phyloP scores from a whole-genome alignment of 306 rosid genomes.

The Lathyrus oleraceus region DNA sequence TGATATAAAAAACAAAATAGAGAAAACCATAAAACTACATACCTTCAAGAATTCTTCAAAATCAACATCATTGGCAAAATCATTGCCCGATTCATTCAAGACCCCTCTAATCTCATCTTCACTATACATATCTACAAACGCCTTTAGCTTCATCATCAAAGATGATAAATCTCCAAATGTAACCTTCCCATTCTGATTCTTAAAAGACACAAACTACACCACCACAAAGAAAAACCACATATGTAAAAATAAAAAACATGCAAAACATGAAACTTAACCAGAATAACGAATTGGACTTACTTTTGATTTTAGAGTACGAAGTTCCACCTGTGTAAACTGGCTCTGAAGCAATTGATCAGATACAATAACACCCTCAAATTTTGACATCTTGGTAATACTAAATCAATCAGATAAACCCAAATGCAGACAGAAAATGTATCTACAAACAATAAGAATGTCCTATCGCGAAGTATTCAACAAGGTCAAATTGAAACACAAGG shows the following conservation, averaged over 20 bases:
- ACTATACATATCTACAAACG: constrained; percentile 56
- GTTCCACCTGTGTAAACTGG: constrained; percentile 95
- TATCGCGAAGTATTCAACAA: constrained; percentile 8
- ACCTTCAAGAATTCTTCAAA: constrained; percentile 90
- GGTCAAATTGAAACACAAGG: constrained; percentile 5
- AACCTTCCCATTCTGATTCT: constrained; percentile 74
- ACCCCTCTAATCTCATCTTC: constrained; percentile 71
- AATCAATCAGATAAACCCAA: not conserved
- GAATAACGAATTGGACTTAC: no score
- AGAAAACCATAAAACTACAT: constrained; percentile 37
- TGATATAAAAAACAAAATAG: not conserved
- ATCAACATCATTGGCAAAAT: constrained; percentile 65
- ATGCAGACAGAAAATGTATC: constrained; percentile 30
- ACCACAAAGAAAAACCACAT: constrained; percentile 31
- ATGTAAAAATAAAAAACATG: no score
- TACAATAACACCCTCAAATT: constrained; percentile 76
- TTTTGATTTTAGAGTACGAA: constrained; percentile 77
- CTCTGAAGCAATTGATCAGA: constrained; percentile 93
- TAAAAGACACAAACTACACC: constrained; percentile 57
- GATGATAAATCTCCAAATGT: constrained; percentile 68
- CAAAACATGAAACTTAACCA: not conserved
- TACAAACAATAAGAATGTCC: constrained; percentile 10
- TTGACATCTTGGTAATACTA: constrained; percentile 60
- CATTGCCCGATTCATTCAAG: constrained; percentile 60
- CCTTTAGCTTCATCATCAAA: constrained; percentile 65